Conservation (phyloP, 2,329 filamentous ascomycete genomes). For the Berkeleyomyces rouxiae region DNA sequence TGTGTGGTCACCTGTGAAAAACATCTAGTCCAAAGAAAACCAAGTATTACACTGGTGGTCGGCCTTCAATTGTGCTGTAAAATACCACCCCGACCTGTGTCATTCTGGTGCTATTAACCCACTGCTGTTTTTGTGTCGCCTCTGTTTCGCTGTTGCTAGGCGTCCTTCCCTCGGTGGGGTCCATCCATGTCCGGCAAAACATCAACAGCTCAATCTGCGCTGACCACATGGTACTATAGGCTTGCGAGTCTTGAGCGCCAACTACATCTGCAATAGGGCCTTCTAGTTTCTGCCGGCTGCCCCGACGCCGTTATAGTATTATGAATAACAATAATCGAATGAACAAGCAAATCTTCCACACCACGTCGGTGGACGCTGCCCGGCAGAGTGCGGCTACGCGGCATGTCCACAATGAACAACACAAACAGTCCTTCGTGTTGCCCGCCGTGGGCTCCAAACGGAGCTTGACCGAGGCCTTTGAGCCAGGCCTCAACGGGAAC, state of each 20-base stretch:
- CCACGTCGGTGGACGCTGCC: constrained; percentile 10
- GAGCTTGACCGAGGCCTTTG: constrained; percentile 7
- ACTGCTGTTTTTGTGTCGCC: too few relatives aligned
- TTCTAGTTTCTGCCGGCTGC: neutral
- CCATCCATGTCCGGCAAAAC: neutral
- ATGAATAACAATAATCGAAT: neutral
- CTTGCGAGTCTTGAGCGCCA: neutral
- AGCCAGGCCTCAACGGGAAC: neutral
- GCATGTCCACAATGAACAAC: neutral
- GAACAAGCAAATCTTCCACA: constrained; percentile 8
- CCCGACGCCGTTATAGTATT: neutral
- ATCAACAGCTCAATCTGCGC: neutral
- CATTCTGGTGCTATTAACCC: too few relatives aligned
- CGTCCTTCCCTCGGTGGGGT: neutral
- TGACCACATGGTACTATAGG: neutral
- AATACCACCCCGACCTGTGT: too few relatives aligned
- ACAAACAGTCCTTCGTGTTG: neutral
- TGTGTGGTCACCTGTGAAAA: too few relatives aligned
- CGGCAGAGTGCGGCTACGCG: neutral
- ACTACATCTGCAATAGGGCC: neutral
- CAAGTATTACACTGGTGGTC: too few relatives aligned
- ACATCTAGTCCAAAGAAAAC: too few relatives aligned
- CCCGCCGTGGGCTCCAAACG: constrained; percentile 8
- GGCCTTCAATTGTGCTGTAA: too few relatives aligned
- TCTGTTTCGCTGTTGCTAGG: neutral